Evolutionary conservation across 345 rosid genomes (phyloP), one percentile per base, ranked within the genome.

Genomic region (Eucalyptus viminalis): DNA sequence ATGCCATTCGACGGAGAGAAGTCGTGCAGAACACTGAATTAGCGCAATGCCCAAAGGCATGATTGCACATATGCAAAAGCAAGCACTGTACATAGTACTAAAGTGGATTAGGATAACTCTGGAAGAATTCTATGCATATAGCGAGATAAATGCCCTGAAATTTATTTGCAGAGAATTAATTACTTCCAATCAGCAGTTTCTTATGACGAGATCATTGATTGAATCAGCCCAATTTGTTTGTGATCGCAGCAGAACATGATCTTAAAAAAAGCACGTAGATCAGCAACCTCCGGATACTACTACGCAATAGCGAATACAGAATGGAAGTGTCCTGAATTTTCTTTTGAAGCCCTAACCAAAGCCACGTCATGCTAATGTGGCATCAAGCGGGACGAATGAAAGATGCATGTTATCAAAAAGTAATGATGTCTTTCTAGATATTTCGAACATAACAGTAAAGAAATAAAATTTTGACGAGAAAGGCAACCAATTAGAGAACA

Each of bases 31-130:
- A 69, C 56, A 31, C 29, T 4, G 88, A 86, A 88, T 56, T 87
- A 80, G 80, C 67, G 44, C 93, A 91, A 86, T 97, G 99, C 91
- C 98, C 99, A 4, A 94, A 94, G 92, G 94, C 95, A 34, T 95
- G 87, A 91, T 86, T 37, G 29, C 65, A 34, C 45, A 19, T 86
- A 50, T 31, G 85, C 85, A 76, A 11, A 40, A 40, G 85, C 29
- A 21, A 37, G 85, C 85, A 40, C 47, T 22, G 47, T 21, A 76
- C 47, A 76, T 22, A 22, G 47, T 6, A 76, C 47, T 21, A 11
- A 72, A 76, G 47, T 22, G 47, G 29, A 76, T 76, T 76, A 9
- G 22, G 24, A 5, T 16, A 11, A 11, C 85, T 21, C 47, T 37
- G 27, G 45, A 37, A 72, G 45, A 72, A 72, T 37, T 72, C 83